Base-by-base conservation (phyloP, 768 basidiomycete species). In the Rhodotorula babjevae region DNA sequence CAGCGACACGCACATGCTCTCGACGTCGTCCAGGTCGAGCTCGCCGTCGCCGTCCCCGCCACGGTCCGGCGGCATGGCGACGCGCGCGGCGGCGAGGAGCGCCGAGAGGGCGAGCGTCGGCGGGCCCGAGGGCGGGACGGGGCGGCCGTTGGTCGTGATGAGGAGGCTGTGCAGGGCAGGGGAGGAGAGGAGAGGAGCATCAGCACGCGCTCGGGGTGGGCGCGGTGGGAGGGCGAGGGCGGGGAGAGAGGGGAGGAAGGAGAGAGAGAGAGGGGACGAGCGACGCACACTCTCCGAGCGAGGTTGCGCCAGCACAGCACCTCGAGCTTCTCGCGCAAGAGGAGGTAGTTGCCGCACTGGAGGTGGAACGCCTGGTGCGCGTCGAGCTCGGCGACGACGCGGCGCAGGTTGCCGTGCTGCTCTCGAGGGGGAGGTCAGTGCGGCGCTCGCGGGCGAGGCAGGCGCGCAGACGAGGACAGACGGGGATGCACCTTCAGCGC, bases 261-360 rank as follows among this genome's bases (percentile, higher is more conserved):
- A 52, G 21, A 19, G 14, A 57, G 31, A 31, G 25, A 25, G 29
- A 49, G 60, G 19, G n/a, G n/a, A n/a, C n/a, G n/a, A n/a, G 21
- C 29, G 46, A 59, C 77, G 49, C 19, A 93, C 78, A 74, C 75
- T 62, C 66, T 36, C 33, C 78, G 52, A 8, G 67, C 55, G 23
- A 79, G 63, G 62, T 79, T 79, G 19, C 78, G 71, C 78, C 78
- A 79, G 60, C 78, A 79, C 2, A 79, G 18, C 29, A 69, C 40
- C 65, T 79, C 78, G 36, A 79, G 76, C 65, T 79, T 79, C 36
- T 79, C 78, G 21, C 68, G 58, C 56, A 79, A 46, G 4, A 79
- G 33, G 23, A 78, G 71, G 65, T 72, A 79, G 61, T 72, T 78
- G 12, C 77, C 76, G 49, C 65, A 60, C 19, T 47, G 21, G 23